Base-by-base conservation (phyloP, 768 basidiomycete genomes). In the Ephemerocybe angulata region DNA sequence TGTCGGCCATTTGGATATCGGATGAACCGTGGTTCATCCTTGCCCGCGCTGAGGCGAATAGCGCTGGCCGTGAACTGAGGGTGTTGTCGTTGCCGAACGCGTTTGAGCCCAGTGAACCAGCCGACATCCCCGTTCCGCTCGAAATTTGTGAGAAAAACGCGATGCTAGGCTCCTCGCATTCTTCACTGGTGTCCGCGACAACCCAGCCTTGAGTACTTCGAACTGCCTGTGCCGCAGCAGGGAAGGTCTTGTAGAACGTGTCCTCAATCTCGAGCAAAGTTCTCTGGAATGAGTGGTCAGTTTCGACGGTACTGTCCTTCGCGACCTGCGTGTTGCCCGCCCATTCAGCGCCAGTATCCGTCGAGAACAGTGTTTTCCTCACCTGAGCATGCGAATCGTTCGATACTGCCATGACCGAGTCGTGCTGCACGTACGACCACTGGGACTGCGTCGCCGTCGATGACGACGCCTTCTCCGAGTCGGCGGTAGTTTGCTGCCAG, bases 211-310 rank as follows among this genome's bases (percentile, higher is more conserved):
- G 15, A 12, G 27, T 5, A 29, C 33, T 15, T 42, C 13, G 31
- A 29, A 25, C 31, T 53, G 52, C n/a, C 24, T 33, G 38, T 53
- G 59, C n/a, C n/a, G 62, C 62, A 21, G 30, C 59, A 17, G 62
- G 62, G 31, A 62, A 62, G 17, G 58, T 60, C 21, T 27, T 61
- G 56, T 72, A 77, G 57, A 77, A 78, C 46, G 60, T 55, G 22
- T 72, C 71, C 56, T 77, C 76, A 19, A 69, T 62, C 28, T 75
- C 71, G 28, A 66, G 58, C 57, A 72, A 63, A 54, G 69, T 72
- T 66, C 12, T 68, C 64, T 58, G 72, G 74, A 46, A 54, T 33
- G 28, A 57, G 50, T 22, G 52, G 50, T 29, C 29, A 22, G 30
- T 24, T 8, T 24, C 38, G 11, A 17, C 31, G 25, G n/a, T 25